Evolutionary conservation across 768 basidiomycete species (phyloP), one percentile per base, ranked within the genome.

Genomic region (Suillus alpinus): DNA sequence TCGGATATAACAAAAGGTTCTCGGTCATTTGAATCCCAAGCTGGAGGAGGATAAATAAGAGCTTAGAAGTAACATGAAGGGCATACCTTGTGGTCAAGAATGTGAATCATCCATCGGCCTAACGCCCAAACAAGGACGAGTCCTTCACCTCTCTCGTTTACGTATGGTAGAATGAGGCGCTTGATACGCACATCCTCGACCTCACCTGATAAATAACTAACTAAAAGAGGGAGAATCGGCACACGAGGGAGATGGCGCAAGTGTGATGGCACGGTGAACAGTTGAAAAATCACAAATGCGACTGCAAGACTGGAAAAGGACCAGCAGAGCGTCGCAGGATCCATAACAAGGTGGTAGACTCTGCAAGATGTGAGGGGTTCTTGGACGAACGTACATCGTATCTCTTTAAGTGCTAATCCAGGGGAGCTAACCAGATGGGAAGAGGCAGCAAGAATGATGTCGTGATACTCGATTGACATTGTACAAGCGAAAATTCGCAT

Each of bases 71-170:
- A 20, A 49, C 2, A 34, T 13, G 37, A 26, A 20, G 18, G 14
- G 55, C 7, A 18, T 34, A 77, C 78, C 58, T 73, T 66, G 5
- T 62, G 62, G 49, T 79, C 77, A 12, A 79, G 61, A 23, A 80
- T 67, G 50, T 80, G 78, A 41, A 80, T 69, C 43, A 73, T 73
- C 78, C 78, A 80, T 63, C 70, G 67, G 23, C 78, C 77, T 6
- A 79, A 69, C 56, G 72, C 72, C 63, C 70, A 80, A 1, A 79
- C 76, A 6, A 76, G 62, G 3, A 78, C 77, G 40, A 76, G 71
- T 16, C 71, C 72, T 49, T 74, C 73, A 14, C 51, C 61, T 34
- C 67, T 67, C 39, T 70, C 63, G 47, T 63, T 66, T 26, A 73
- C 76, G 58, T 74, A 75, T 4, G 78, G 78, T 13, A 79, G 56